Evolutionary conservation across 345 rosid species (phyloP), one percentile per base, ranked within the genome.

Genomic region (Gossypium longicalyx): DNA sequence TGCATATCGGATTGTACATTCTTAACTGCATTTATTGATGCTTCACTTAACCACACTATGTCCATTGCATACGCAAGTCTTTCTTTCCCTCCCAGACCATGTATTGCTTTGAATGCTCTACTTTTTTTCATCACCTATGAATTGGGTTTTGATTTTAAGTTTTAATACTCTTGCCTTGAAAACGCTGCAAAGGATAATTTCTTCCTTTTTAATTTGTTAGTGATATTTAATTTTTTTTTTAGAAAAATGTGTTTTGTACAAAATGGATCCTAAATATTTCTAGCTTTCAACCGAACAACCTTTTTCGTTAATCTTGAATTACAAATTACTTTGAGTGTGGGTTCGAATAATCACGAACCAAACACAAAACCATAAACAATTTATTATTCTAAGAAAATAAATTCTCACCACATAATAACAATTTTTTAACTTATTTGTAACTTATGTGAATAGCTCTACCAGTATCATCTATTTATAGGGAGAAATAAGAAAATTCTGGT

Each of bases 41-140:
- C 86, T 89, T 85, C 80, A 85, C 89, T 1, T 85, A 89, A 79
- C 83, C 85, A 7, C 88, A 85, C 65, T 87, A 77, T 77, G 79
- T 85, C 20, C 93, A 86, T 75, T 86, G 91, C 91, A 86, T 89
- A 77, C 80, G 91, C 87, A 82, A 79, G 86, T 51, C 71, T 60
- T 38, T 48, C 73, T 68, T 7, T 62, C 22, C n/a, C 22, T 19
- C 25, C 29, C 22, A 25, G 63, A 52, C 23, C 41, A 48, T 61
- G 8, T 56, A 25, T 43, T 27, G 49, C 5, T 17, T 44, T 43
- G 11, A 12, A 22, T 43, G 15, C 20, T 17, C 16, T 57, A 22
- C 4, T 29, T 11, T 41, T 41, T 12, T 15, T 72, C 62, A 12
- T 43, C 3, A 0, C 65, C 23, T 41, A 9, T 53, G 41, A 17